Base-by-base conservation (phyloP, 352 stramenopile genomes). In the Plasmopara muralis region DNA sequence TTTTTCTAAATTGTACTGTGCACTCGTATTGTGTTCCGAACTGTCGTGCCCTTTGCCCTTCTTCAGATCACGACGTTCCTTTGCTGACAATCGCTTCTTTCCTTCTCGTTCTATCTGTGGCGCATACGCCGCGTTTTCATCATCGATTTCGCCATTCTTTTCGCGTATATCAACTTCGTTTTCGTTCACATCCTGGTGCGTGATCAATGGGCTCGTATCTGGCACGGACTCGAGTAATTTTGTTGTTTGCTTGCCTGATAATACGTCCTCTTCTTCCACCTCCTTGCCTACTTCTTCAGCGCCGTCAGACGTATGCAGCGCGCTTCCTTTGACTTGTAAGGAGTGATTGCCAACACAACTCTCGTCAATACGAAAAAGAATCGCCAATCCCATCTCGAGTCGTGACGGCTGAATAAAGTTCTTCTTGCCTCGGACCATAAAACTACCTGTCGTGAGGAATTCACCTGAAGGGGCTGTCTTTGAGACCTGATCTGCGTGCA, bases 381-480 rank as follows among this genome's bases (percentile, higher is more conserved):
- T 80, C 3, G 73, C 87, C 29, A 97, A 76, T 0, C 90, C 88
- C 77, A 97, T 93, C 56, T 97, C 91, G 41, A 97, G 64, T 12
- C 84, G 65, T 16, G 77, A 87, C 16, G 88, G 83, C 31, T 85
- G 86, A 16, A 97, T 87, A 58, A 88, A 97, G 68, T 97, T 97
- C 68, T 97, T 97, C 70, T 95, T 96, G 50, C 91, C 91, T 2
- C 89, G 81, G 29, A 97, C 89, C 95, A 99, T 98, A 66, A 99
- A 99, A 34, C 79, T 96, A 34, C 96, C 96, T 0, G 97, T 98
- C 8, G 87, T 89, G 12, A 99, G 77, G 69, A 98, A 99, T 68
- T 99, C 95, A 30, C 96, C 95, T 20, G 93, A 83, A 16, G 95
- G 95, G 12, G 95, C 96, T 0, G 93, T 98, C 72, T 99, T 99